Percentiles rank a stretch among this genome's conserved stretches.
These are phyloP conservation scores for Sambucus nigra DNA, from an alignment of 129 eudicot genomes.

Conservation along the genomic window DNA sequence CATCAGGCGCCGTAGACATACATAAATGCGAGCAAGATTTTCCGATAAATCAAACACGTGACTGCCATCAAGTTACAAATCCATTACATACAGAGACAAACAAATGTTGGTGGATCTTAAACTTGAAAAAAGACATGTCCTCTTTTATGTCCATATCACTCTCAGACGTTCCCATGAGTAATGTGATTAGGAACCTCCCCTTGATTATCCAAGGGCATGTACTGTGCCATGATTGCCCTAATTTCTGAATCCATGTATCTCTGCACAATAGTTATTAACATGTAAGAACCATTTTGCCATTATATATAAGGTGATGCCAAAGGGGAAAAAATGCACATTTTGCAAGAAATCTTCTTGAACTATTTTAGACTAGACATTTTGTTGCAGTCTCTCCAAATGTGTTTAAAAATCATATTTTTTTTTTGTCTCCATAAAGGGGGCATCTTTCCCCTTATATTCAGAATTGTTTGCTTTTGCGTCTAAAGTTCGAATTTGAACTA, in stretches of 20 bases:
- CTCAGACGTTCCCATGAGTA: slow-evolving; percentile 36
- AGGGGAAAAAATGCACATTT: too few species aligned
- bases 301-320: too few species aligned
- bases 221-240: slow-evolving; percentile 90
- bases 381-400: too few species aligned
- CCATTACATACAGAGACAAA: neutral
- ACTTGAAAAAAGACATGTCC: neutral
- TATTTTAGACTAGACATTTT: too few species aligned
- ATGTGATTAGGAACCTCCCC: slow-evolving; percentile 34
- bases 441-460: too few species aligned
- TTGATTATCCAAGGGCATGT: slow-evolving; percentile 85
- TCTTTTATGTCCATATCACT: neutral
- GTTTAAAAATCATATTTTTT: too few species aligned
- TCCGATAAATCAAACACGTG: neutral
- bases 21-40: slow-evolving; percentile 1
- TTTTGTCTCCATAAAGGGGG: too few species aligned
- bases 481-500: too few species aligned
- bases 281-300: neutral
- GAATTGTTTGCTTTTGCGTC: too few species aligned
- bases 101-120: neutral
- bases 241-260: slow-evolving; percentile 90
- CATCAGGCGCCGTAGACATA: neutral
- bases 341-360: too few species aligned
- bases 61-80: neutral
- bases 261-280: slow-evolving; percentile 24